Base-by-base conservation (phyloP, 768 basidiomycete genomes). In the Suillus subalutaceus region DNA sequence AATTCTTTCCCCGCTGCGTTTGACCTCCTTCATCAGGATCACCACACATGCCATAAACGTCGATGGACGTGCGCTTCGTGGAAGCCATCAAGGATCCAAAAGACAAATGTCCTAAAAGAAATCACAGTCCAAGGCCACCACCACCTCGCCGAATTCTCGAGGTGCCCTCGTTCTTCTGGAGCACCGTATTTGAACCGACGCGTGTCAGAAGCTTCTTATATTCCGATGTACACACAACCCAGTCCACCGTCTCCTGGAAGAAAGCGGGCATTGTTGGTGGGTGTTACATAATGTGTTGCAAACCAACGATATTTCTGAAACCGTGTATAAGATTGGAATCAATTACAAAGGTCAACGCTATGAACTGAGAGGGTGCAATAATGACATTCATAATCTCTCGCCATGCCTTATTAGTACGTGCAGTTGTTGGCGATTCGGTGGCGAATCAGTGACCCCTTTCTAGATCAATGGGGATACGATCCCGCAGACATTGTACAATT, bases 391-490 rank as follows among this genome's bases (percentile, higher is more conserved):
- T 41, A 18, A 60, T 60, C 30, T 60, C 26, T 43, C 30, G 2
- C 58, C 23, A 43, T 41, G 40, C 23, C 58, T 60, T 43, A 30
- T 60, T 30, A 43, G 58, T 60, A 60, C 38, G 58, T 60, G 26
- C 16, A 8, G 23, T 12, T 30, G 5, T 41, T 16, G 9, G 4
- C 23, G 8, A 58, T 58, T 58, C 23, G 15, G n/a, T 23, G 23
- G 23, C 23, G n/a, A 3, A n/a, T 18, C 26, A 5, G 12, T 18
- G 9, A 59, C 58, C 18, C 40, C 38, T 18, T 59, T 41, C 9
- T 40, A 60, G 59, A 60, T 43, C 40, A 30, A 43, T 60, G 59
- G 59, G 59, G 40, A 20, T 60, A 60, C 18, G 1, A 43, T 20
- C 40, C 40, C 18, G 3, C 16, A 4, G 40, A 60, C 10, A 43